Percentiles rank a stretch among this genome's conserved stretches.
Conservation (phyloP, 2,329 filamentous ascomycete species). For the Colletotrichum simmondsii region DNA sequence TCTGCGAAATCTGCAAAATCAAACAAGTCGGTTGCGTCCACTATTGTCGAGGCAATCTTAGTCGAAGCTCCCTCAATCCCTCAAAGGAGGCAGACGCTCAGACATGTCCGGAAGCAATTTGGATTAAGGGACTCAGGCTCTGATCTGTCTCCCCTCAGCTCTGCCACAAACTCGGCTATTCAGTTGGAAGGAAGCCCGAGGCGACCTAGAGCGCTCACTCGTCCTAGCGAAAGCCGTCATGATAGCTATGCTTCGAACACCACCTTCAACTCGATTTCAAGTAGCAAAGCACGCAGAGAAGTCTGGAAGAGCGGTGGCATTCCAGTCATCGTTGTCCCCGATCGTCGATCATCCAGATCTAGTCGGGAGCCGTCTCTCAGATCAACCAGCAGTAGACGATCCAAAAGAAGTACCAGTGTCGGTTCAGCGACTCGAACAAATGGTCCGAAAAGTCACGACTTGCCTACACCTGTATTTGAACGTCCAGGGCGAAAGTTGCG, state of each 20-base stretch:
- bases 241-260: conserved; percentile 62
- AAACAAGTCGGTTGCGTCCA: conserved; percentile 64
- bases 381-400: conserved; percentile 69
- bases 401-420: conserved; percentile 64
- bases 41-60: conserved; percentile 67
- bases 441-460: conserved; percentile 53
- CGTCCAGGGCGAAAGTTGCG: conserved; percentile 52
- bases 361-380: conserved; percentile 65
- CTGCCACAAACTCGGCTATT: conserved; percentile 51
- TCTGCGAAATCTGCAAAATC: conserved; percentile 67
- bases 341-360: conserved; percentile 65
- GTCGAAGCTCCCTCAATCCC: conserved; percentile 58
- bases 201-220: conserved; percentile 42
- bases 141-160: conserved; percentile 54
- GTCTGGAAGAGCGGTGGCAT: conserved; percentile 70
- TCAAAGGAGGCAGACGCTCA: conserved; percentile 64
- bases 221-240: conserved; percentile 44
- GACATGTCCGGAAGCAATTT: conserved; percentile 69
- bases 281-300: conserved; percentile 66
- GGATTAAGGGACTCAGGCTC: conserved; percentile 59
- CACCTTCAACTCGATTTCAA: conserved; percentile 62
- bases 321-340: conserved; percentile 71
- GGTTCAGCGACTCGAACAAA: conserved; percentile 58
- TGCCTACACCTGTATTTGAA: conserved; percentile 53
- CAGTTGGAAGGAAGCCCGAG: conserved; percentile 43